Percentiles rank a stretch among this genome's conserved stretches.
Conservation (phyloP, 2,329 filamentous ascomycete species). For the Malbranchea zuffiana region DNA sequence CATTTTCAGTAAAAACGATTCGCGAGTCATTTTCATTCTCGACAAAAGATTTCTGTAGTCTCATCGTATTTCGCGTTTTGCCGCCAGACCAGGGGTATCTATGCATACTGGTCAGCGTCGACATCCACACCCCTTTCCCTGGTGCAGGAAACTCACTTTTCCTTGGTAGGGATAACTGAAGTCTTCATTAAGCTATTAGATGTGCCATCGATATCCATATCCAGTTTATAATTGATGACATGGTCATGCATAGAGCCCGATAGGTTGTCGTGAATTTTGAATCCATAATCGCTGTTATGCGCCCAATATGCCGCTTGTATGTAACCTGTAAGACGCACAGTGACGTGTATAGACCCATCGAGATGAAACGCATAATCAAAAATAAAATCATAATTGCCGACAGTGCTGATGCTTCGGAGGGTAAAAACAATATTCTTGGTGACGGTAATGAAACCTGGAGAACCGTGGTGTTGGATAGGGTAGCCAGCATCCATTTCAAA, state of each 20-base stretch:
- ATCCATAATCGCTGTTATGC: conserved; percentile 38
- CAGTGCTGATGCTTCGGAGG: conserved; percentile 33
- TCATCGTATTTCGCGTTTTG: conserved; percentile 20
- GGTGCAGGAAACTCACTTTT: not conserved
- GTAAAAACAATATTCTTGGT: conserved; percentile 33
- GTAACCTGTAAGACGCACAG: conserved; percentile 41
- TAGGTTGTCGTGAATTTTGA: conserved; percentile 7
- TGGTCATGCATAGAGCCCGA: conserved; percentile 44
- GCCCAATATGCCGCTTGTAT: conserved; percentile 42
- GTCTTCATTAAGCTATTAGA: conserved; percentile 13
- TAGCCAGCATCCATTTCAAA: conserved; percentile 44
- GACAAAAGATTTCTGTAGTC: conserved; percentile 32
- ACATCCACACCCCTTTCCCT: too few species aligned
- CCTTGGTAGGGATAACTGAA: conserved; percentile 6
- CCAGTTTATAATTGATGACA: conserved; percentile 46
- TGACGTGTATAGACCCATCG: conserved; percentile 40
- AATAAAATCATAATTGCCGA: conserved; percentile 37
- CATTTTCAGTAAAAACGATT: conserved; percentile 42
- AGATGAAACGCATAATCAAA: conserved; percentile 36
- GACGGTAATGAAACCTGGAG: conserved; percentile 22
- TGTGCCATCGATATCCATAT: conserved; percentile 42
- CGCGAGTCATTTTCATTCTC: conserved; percentile 33
- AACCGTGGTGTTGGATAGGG: conserved; percentile 40
- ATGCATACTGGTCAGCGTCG: not conserved
- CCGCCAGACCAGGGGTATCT: conserved; percentile 14